Percentiles rank a stretch among this genome's conserved stretches.
Conservation (phyloP, 2,329 filamentous ascomycete genomes). For the Fusarium decemcellulare region DNA sequence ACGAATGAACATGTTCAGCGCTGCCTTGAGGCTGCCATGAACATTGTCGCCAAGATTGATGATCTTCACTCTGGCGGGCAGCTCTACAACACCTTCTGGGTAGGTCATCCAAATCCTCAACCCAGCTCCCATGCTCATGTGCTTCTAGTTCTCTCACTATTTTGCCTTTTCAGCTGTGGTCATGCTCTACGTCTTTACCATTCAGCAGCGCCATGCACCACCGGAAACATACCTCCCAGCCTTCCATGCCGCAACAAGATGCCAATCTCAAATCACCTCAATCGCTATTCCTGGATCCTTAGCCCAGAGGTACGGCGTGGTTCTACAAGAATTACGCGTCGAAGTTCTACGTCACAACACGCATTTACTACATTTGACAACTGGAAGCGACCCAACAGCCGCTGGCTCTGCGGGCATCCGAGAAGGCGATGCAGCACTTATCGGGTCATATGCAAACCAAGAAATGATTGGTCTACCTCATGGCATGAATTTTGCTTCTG, state of each 20-base stretch:
- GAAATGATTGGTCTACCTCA: constrained; percentile 1
- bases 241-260: constrained; percentile 55
- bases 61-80: constrained; percentile 14
- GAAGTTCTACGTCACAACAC: constrained; percentile 45
- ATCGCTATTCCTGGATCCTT: constrained; percentile 56
- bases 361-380: constrained; percentile 16
- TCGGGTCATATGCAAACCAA: constrained; percentile 2
- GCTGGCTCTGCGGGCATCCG: not conserved
- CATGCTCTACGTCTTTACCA: constrained; percentile 60
- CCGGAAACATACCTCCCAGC: constrained; percentile 48
- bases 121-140: too few species aligned
- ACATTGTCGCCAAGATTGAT: constrained; percentile 56
- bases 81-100: constrained; percentile 27
- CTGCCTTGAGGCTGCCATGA: constrained; percentile 59
- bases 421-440: not conserved
- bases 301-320: constrained; percentile 57
- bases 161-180: constrained; percentile 61
- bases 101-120: not conserved
- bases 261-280: constrained; percentile 56
- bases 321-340: constrained; percentile 54
- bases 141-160: constrained; percentile 56
- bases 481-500: not conserved
- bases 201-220: constrained; percentile 52
- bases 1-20: constrained; percentile 38
- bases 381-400: not conserved